Base-by-base conservation (phyloP, 2,329 filamentous ascomycete species). In the Talaromyces sp. region DNA sequence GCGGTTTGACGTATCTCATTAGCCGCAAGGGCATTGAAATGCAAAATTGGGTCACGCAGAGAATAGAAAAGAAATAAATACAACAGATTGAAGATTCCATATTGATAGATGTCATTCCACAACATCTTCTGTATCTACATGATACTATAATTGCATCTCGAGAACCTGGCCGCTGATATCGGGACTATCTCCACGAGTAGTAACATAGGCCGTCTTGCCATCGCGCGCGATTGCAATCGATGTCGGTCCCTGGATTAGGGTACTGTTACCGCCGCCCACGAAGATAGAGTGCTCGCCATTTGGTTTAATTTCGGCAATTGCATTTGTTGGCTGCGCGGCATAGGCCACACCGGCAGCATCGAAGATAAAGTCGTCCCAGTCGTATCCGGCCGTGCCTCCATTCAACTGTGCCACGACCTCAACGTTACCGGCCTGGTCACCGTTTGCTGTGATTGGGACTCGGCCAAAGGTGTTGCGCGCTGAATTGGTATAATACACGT, bases 401-500 rank as follows among this genome's bases (percentile, higher is more conserved):
- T 21, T 17, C 9, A 57, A 21, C 14, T 21, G n/a, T 14, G 53
- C n/a, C 11, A 54, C 24, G 7, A 54, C n/a, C 24, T 54, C 53
- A 3, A 54, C 17, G n/a, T 54, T 31, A 12, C 53, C 53, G 3
- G 31, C 24, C 24, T 11, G 29, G 1, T 32, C 26, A 1, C 54
- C 54, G 4, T 31, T 38, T 26, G 9, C 26, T 3, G 21, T 32
- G 46, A 57, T 32, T 3, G 35, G 35, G 5, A 50, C 26, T 21
- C 54, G 54, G 3, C 27, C 35, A 24, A 57, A 50, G 11, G 38
- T 48, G 19, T 48, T 48, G 19, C 14, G 38, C 14, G 12, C 35
- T 14, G 51, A 57, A 27, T 62, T 62, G 31, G 51, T 41, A 50
- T 54, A 62, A 53, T 62, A 62, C n/a, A 62, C 31, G 24, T 54